Evolutionary conservation across 805 yeast genomes (phyloP).

Genomic region (Debaryomyces tyrocola): DNA sequence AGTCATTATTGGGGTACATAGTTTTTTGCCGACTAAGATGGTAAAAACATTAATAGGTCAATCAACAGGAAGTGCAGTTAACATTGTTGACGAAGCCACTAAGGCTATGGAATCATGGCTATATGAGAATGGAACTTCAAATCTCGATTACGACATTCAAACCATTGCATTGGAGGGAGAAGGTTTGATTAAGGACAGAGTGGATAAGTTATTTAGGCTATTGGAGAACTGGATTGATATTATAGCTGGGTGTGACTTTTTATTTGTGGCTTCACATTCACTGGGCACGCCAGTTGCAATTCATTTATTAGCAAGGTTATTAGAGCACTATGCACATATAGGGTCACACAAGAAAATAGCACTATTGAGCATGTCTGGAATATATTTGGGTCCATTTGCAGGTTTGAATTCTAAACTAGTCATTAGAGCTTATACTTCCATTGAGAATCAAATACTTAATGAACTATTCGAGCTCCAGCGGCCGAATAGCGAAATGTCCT

Average conservation of each 20-base stretch:
- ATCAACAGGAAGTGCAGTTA: conserved; percentile 34
- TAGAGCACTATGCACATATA: conserved; percentile 9
- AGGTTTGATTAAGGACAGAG: conserved; percentile 33
- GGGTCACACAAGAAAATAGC: conserved; percentile 23
- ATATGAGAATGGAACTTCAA: conserved; percentile 5
- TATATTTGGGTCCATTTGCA: conserved; percentile 29
- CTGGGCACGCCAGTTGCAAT: conserved; percentile 35
- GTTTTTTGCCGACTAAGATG: conserved; percentile 40
- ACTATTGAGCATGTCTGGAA: conserved; percentile 37
- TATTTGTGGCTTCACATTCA: conserved; percentile 34
- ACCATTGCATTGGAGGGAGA: conserved; percentile 43
- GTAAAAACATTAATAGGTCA: conserved; percentile 37
- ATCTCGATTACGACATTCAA: conserved; percentile 21
- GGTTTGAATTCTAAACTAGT: conserved; percentile 37
- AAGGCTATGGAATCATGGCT: conserved; percentile 31
- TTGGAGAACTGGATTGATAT: conserved; percentile 33
- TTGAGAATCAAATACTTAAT: conserved; percentile 35
- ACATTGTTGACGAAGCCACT: conserved; percentile 28
- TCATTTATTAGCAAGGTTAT: conserved; percentile 22
- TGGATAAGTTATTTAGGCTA: conserved; percentile 21
- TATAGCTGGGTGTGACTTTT: conserved; percentile 29
- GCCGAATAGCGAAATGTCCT: conserved; percentile 15
- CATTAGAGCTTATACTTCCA: conserved; percentile 33
- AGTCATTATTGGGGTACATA: conserved; percentile 38
- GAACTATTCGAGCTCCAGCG: conserved; percentile 37